These are phyloP conservation scores for Aspergillus funiculosus DNA, from an alignment of 495 filamentous ascomycete genomes.

Conservation along the genomic window DNA sequence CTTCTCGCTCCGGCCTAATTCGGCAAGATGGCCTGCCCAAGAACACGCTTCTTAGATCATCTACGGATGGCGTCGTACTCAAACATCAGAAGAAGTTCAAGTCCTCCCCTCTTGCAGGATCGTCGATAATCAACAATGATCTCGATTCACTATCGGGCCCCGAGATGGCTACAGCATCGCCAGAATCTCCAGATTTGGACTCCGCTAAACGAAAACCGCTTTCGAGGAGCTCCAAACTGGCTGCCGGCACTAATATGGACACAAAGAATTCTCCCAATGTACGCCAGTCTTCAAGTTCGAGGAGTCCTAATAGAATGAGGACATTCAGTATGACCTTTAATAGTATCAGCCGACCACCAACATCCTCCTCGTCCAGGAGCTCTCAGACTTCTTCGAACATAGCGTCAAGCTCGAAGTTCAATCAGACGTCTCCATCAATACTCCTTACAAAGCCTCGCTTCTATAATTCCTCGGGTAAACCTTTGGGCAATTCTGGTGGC, in stretches of 20 bases:
- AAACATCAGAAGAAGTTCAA: slow-evolving; percentile 25
- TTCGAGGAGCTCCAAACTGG: too few relatives aligned
- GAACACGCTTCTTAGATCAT: slow-evolving; percentile 7
- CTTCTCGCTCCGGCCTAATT: neutral
- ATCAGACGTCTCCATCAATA: slow-evolving; percentile 4
- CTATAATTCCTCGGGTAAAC: slow-evolving; percentile 11
- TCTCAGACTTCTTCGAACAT: neutral
- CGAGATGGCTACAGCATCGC: neutral
- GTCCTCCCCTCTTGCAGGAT: slow-evolving; percentile 32
- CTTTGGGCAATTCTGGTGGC: neutral
- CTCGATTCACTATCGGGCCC: neutral
- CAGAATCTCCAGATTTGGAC: too few relatives aligned
- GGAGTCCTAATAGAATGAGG: too few relatives aligned
- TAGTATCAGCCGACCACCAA: too few relatives aligned
- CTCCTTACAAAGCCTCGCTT: slow-evolving; percentile 10
- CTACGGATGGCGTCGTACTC: slow-evolving; percentile 11
- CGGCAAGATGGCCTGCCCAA: neutral
- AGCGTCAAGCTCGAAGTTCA: slow-evolving; percentile 5
- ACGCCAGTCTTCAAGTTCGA: too few relatives aligned
- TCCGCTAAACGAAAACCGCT: too few relatives aligned
- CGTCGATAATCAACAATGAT: slow-evolving; percentile 16
- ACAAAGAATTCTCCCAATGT: too few relatives aligned
- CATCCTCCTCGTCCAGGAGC: neutral
- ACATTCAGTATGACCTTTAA: too few relatives aligned
- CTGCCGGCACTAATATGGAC: too few relatives aligned